phyloP scores from a whole-genome alignment of 202 grass and related monocot genomes.

The Hordeum pubiflorum region DNA sequence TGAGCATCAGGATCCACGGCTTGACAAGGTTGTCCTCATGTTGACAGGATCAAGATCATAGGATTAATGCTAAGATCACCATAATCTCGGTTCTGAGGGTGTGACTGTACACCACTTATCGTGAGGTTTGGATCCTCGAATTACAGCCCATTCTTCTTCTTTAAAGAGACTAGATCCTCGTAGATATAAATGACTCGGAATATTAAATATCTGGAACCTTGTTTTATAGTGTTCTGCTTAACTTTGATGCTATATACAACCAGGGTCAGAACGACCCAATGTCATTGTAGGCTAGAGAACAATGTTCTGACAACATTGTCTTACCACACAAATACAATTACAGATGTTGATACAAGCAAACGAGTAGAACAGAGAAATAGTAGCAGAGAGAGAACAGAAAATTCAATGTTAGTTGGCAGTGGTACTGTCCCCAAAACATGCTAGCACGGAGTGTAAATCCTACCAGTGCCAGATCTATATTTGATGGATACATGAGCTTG shows the following conservation, averaged over 20 bases:
- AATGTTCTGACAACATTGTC: background rate
- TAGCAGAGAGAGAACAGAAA: background rate
- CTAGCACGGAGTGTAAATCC: background rate
- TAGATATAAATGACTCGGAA: background rate
- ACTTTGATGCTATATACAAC: background rate
- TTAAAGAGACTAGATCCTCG: background rate
- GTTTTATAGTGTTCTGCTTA: background rate
- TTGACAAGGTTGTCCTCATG: background rate
- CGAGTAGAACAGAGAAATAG: background rate
- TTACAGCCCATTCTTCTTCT: background rate
- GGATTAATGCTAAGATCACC: background rate
- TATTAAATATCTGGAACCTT: constrained; percentile 3
- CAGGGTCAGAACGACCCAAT: background rate
- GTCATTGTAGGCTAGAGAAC: background rate
- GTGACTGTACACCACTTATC: background rate
- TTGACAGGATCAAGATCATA: background rate
- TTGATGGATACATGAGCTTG: background rate
- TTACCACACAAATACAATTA: background rate
- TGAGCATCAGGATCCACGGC: background rate
- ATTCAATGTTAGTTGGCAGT: background rate
- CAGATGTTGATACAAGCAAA: background rate
- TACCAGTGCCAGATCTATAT: background rate
- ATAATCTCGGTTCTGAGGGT: background rate
- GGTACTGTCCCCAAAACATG: background rate
- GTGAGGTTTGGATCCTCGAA: background rate